Evolutionary conservation across 179 eudicot genomes (phyloP).

Genomic region (Beta lomatogona): DNA sequence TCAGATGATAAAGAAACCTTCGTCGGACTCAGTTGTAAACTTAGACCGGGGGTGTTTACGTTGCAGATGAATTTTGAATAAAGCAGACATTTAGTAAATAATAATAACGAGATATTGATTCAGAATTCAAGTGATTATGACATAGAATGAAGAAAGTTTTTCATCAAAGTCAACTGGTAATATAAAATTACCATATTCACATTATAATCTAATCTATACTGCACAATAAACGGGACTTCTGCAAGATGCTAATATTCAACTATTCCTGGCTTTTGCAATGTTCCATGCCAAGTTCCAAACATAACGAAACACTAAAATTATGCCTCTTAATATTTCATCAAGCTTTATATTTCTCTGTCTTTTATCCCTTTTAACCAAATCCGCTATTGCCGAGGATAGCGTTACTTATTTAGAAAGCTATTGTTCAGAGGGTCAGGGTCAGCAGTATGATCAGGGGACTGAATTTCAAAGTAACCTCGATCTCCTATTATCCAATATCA

Average conservation of each 20-base stretch:
- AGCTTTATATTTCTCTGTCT: constrained; percentile 4
- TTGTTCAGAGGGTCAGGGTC: constrained; percentile 17
- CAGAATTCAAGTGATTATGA: not conserved
- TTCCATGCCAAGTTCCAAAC: not conserved
- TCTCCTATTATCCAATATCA: constrained; percentile 14
- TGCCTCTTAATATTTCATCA: not conserved
- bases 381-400: not conserved
- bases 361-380: constrained; percentile 1
- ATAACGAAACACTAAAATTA: not conserved
- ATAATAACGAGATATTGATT: not conserved
- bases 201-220: too few species aligned
- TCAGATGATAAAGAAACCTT: constrained; percentile 2
- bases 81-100: not conserved
- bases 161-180: not conserved
- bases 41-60: too few species aligned
- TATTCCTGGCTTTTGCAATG: not conserved
- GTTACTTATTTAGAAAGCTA: constrained; percentile 16
- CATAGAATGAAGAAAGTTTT: not conserved
- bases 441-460: constrained; percentile 12
- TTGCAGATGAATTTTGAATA: not conserved
- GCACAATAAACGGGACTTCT: not conserved
- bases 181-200: too few species aligned
- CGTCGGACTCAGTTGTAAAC: not conserved
- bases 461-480: constrained; percentile 21
- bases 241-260: not conserved